A percentile compares a stretch with the other conserved stretches of the same genome.
These are phyloP conservation scores for Neltuma alba DNA, from an alignment of 306 rosid genomes.

Conservation along the genomic window DNA sequence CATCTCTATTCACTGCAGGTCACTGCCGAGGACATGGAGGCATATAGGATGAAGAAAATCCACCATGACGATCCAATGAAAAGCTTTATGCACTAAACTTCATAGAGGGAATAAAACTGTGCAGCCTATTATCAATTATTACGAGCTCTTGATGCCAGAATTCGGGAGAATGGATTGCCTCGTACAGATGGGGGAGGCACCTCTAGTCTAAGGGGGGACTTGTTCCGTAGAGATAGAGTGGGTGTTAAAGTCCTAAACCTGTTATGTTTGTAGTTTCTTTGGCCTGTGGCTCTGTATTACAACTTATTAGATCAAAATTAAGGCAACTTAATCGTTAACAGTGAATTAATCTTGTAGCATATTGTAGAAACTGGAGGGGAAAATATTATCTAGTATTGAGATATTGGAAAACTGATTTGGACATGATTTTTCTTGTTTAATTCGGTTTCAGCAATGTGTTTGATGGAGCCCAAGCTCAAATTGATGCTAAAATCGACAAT, in stretches of 20 bases:
- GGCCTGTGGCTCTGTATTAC: not conserved
- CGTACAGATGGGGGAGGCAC: not conserved
- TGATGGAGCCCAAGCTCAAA: not conserved
- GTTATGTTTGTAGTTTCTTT: not conserved
- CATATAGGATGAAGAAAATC: too few relatives aligned
- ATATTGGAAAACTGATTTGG: not conserved
- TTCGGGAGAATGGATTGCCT: not conserved
- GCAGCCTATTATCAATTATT: not conserved
- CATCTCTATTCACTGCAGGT: conserved; percentile 29
- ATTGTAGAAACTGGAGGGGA: not conserved
- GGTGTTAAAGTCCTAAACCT: not conserved
- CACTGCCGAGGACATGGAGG: not conserved
- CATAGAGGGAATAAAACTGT: not conserved
- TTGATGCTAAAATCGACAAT: too few relatives aligned
- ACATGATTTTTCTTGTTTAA: not conserved
- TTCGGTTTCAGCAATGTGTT: too few relatives aligned
- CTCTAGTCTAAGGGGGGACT: not conserved
- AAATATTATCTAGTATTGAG: not conserved
- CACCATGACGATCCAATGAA: too few relatives aligned
- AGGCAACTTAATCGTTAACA: not conserved
- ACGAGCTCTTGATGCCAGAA: not conserved
- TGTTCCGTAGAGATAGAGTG: too few relatives aligned
- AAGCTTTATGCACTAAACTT: conserved; percentile 15
- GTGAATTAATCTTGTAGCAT: not conserved
- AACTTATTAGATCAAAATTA: not conserved